Base-by-base conservation (phyloP, 192 early-diverging fungal genomes). In the Umbelopsis vinacea region DNA sequence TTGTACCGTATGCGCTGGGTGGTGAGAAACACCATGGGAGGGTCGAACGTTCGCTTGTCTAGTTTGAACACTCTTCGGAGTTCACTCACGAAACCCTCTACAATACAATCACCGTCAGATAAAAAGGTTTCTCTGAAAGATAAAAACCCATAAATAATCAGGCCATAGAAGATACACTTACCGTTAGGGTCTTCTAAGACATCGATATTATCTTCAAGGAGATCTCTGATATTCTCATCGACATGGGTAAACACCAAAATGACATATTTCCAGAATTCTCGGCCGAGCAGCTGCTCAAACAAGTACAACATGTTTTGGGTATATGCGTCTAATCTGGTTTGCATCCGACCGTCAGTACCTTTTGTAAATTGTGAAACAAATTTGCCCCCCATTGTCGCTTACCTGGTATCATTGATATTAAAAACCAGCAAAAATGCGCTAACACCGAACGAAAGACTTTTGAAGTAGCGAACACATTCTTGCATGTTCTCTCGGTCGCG, bases 211-310 rank as follows among this genome's bases (percentile, higher is more conserved):
- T 76, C 79, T 14, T 80, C 81, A 11, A 86, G 69, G 40, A 79
- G 76, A 66, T 86, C 85, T 5, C 74, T 52, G 33, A 73, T 71
- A 52, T 84, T 80, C 38, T 84, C 85, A 53, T 86, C 85, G 14
- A 82, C 82, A 73, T 84, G 82, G 4, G 85, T 86, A 69, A 86
- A 86, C 37, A 86, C 85, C 68, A 86, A 75, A 10, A 84, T 77
- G 0, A 84, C 82, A 74, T 82, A 83, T 57, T 84, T 83, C 85
- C 85, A 86, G 45, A 86, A 86, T 22, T 84, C 78, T 26, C 75
- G 74, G 46, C 85, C 85, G 35, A 86, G 68, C 43, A 86, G 48
- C 35, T 72, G 67, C 46, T 84, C 81, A 67, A 86, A 86, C 38
- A 84, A 52, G 6, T 75, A 53, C 52, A 86, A 37, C 85, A 86